Percentiles rank a stretch among this genome's conserved stretches.
These are phyloP conservation scores for Sorghum bicolor DNA, from an alignment of 176 grass and related monocot genomes.

Conservation along the genomic window Sorghum_bicolor_NCBIv3 NC_012872.2:68885501-68886000, in stretches of 20 bases:
- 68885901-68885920: conserved; percentile 90
- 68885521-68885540: conserved; percentile 25
- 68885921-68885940: conserved; percentile 98
- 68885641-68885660: conserved; percentile 71
- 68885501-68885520: background rate
- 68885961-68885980: conserved; percentile 99
- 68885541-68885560: conserved; percentile 45
- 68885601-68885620: conserved; percentile 4
- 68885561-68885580: conserved; percentile 41
- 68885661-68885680: conserved; percentile 86
- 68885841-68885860: conserved; percentile 74
- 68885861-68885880: conserved; percentile 77
- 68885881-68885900: conserved; percentile 82
- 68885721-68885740: conserved; percentile 66
- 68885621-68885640: conserved; percentile 53
- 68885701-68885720: conserved; percentile 15
- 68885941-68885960: conserved; percentile 87
- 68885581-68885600: background rate
- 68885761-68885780: conserved; percentile 26
- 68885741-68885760: conserved; percentile 41
- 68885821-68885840: conserved; percentile 72
- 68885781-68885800: conserved; percentile 49
- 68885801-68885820: conserved; percentile 54
- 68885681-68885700: conserved; percentile 25
- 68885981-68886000: conserved; percentile 86